Conservation (phyloP, 2,329 filamentous ascomycete species). For the Fusarium musae region DNA sequence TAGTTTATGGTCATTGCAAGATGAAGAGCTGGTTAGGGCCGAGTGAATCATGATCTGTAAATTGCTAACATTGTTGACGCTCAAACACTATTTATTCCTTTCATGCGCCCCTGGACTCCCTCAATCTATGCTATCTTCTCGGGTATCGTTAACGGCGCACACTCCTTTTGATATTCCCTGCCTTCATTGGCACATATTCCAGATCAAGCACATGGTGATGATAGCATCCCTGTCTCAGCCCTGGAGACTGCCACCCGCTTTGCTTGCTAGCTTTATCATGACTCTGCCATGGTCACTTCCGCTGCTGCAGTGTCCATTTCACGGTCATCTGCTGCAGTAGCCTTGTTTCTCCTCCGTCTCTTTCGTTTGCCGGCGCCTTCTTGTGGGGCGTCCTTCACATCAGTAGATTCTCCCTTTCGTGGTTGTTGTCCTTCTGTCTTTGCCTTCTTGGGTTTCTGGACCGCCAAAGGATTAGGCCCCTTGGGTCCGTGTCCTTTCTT, state of each 20-base stretch:
- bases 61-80: conserved; percentile 14
- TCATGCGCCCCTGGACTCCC: conserved; percentile 8
- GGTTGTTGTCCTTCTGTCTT: conserved; percentile 43
- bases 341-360: conserved; percentile 48
- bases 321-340: conserved; percentile 22
- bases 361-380: conserved; percentile 47
- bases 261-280: conserved; percentile 23
- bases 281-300: conserved; percentile 29
- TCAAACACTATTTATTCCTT: conserved; percentile 26
- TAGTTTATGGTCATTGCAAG: neutral
- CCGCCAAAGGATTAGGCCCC: conserved; percentile 75
- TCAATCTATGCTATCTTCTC: conserved; percentile 26
- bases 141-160: conserved; percentile 39
- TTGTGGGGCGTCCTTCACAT: conserved; percentile 34
- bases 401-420: conserved; percentile 50
- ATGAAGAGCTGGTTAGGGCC: neutral
- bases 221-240: conserved; percentile 31
- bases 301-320: conserved; percentile 14
- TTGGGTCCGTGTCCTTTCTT: conserved; percentile 71
- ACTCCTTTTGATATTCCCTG: conserved; percentile 12
- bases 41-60: conserved; percentile 10
- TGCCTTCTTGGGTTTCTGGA: conserved; percentile 75
- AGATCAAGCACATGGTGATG: conserved; percentile 27
- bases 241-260: conserved; percentile 6
- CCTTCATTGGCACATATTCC: conserved; percentile 14